phyloP scores from a whole-genome alignment of 2,329 filamentous ascomycete genomes.

The Aspergillus sp. region DNA sequence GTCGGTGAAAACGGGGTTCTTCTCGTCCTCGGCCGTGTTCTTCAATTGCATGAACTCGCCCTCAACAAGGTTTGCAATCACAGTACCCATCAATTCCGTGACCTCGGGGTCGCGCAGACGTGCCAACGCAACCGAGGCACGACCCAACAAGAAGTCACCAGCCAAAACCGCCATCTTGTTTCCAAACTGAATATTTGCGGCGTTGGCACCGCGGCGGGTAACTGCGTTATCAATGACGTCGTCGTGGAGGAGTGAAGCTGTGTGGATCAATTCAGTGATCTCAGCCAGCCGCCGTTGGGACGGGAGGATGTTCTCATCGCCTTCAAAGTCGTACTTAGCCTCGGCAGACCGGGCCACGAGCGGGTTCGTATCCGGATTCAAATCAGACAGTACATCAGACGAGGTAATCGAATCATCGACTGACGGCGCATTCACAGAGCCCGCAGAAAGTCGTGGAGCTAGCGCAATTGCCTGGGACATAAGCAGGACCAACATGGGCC shows the following conservation, averaged over 20 bases:
- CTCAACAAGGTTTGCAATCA: conserved; percentile 95
- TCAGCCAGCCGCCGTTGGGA: conserved; percentile 87
- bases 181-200: conserved; percentile 89
- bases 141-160: conserved; percentile 89
- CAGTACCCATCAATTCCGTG: conserved; percentile 85
- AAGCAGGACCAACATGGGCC: conserved; percentile 86
- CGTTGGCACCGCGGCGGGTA: conserved; percentile 73
- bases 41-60: conserved; percentile 99
- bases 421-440: conserved; percentile 22
- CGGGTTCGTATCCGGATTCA: conserved; percentile 63
- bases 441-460: conserved; percentile 53
- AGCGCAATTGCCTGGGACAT: conserved; percentile 93
- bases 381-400: conserved; percentile 62
- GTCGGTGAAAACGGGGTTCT: conserved; percentile 75
- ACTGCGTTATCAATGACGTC: conserved; percentile 94
- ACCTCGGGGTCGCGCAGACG: conserved; percentile 88
- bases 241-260: conserved; percentile 91
- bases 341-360: conserved; percentile 43
- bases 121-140: conserved; percentile 88
- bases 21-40: conserved; percentile 86
- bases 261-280: conserved; percentile 96
- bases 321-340: conserved; percentile 31
- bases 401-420: conserved; percentile 59
- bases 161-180: conserved; percentile 99
- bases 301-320: conserved; percentile 66